Evolutionary conservation across 2,329 filamentous ascomycete species (phyloP).

Genomic region (Microcyclosporella mali): DNA sequence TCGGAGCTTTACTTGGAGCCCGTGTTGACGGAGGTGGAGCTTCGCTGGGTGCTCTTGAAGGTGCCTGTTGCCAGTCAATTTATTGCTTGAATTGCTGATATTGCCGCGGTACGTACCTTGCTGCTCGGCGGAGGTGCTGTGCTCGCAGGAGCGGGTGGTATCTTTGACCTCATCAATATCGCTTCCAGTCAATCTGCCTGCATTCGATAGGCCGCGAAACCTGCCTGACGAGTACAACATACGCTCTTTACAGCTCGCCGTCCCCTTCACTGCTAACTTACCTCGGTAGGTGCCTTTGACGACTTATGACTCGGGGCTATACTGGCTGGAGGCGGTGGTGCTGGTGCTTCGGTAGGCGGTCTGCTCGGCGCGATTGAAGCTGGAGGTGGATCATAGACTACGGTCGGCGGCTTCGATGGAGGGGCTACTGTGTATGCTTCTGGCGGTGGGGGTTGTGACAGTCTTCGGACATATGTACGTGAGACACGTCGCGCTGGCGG

Average conservation of each 20-base stretch:
- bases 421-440: conserved; percentile 5
- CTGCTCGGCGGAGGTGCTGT: background rate
- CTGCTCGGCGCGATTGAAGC: conserved; percentile 2
- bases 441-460: conserved; percentile 9
- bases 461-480: conserved; percentile 20
- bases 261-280: no score
- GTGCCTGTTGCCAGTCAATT: background rate
- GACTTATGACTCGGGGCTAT: background rate
- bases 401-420: conserved; percentile 5
- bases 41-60: background rate
- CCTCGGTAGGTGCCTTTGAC: background rate
- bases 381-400: conserved; percentile 6
- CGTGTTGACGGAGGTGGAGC: background rate
- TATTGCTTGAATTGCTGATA: background rate
- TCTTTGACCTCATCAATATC: background rate
- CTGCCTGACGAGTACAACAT: background rate
- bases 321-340: background rate
- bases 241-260: background rate
- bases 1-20: conserved; percentile 2
- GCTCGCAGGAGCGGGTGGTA: background rate
- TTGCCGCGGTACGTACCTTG: background rate
- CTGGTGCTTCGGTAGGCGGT: conserved; percentile 1
- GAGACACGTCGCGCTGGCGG: conserved; percentile 16
- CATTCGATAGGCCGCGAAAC: background rate
- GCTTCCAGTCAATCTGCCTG: background rate